Evolutionary conservation across 345 rosid genomes (phyloP).

Genomic region (Moringa oleifera): DNA sequence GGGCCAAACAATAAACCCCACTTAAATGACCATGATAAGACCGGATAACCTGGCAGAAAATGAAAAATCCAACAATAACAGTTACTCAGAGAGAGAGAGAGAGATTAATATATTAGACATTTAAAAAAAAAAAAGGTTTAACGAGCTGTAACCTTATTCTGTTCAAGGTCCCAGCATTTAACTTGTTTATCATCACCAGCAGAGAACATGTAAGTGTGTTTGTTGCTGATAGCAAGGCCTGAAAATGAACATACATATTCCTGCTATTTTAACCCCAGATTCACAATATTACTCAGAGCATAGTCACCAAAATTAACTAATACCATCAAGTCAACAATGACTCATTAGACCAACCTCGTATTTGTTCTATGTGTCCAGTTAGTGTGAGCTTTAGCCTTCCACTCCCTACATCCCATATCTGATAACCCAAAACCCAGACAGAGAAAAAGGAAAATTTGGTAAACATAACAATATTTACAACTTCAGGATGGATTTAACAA

Average conservation of each 20-base stretch:
- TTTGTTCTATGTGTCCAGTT: conserved; percentile 95
- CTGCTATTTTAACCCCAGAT: conserved; percentile 1
- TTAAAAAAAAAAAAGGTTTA: too few species aligned
- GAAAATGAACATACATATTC: conserved; percentile 15
- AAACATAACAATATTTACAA: too few species aligned
- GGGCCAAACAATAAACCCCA: conserved; percentile 97
- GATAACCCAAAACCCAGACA: conserved; percentile 12
- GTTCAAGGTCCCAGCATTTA: conserved; percentile 99
- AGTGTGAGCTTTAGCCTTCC: conserved; percentile 90
- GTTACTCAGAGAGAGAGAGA: background rate
- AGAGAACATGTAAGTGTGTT: conserved; percentile 93
- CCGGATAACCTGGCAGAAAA: conserved; percentile 60
- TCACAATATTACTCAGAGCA: conserved; percentile 2
- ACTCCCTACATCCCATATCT: conserved; percentile 97
- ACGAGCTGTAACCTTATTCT: conserved; percentile 68
- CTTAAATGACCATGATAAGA: conserved; percentile 98
- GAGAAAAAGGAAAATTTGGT: background rate
- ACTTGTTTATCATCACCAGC: conserved; percentile 99
- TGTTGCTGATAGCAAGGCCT: conserved; percentile 93
- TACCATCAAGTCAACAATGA: conserved; percentile 1
- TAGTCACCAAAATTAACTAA: conserved; percentile 4
- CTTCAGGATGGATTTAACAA: too few species aligned
- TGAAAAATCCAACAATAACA: conserved; percentile 4
- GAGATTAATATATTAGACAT: background rate
- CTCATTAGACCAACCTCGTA: conserved; percentile 60